Percentiles rank a stretch among this genome's conserved stretches.
These are phyloP conservation scores for Termitomyces sp. DNA, from an alignment of 768 basidiomycete species.

Conservation along the genomic window DNA sequence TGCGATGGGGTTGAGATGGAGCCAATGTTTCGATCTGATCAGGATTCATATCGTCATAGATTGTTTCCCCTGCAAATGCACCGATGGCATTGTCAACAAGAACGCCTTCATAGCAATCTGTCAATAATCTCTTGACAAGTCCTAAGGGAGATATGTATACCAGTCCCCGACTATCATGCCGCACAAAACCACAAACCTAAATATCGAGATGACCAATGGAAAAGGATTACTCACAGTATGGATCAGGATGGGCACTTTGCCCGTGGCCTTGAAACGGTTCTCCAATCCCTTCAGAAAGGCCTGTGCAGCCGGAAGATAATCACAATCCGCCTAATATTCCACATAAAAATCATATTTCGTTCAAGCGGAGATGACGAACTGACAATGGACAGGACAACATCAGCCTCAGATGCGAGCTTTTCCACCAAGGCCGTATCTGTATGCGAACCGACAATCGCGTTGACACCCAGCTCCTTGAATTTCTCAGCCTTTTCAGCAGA, in stretches of 20 bases:
- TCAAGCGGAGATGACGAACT: not conserved
- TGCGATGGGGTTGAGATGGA: slow-evolving; percentile 42
- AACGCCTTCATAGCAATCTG: slow-evolving; percentile 25
- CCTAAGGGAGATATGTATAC: slow-evolving; percentile 19
- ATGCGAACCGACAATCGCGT: slow-evolving; percentile 42
- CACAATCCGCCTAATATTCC: slow-evolving; percentile 32
- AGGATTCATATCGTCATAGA: slow-evolving; percentile 49
- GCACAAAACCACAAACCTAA: not conserved
- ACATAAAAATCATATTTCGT: not conserved
- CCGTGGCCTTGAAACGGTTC: slow-evolving; percentile 37
- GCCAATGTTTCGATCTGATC: slow-evolving; percentile 44
- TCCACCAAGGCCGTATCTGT: slow-evolving; percentile 39
- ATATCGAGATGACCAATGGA: not conserved
- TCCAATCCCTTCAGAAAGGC: slow-evolving; percentile 53
- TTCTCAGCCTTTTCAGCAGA: slow-evolving; percentile 41
- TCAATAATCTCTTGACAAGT: not conserved
- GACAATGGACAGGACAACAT: slow-evolving; percentile 17
- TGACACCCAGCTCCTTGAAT: slow-evolving; percentile 33
- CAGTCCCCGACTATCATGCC: slow-evolving; percentile 50
- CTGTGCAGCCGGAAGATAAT: slow-evolving; percentile 39
- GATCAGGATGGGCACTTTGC: slow-evolving; percentile 46
- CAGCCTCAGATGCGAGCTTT: slow-evolving; percentile 36
- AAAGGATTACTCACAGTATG: slow-evolving; percentile 49
- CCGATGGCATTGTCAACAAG: slow-evolving; percentile 46
- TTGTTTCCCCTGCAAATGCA: slow-evolving; percentile 25